Evolutionary conservation across 106 monocot species (phyloP), one percentile per base, ranked within the genome.

Genomic region (Dendrobium nobile): DNA sequence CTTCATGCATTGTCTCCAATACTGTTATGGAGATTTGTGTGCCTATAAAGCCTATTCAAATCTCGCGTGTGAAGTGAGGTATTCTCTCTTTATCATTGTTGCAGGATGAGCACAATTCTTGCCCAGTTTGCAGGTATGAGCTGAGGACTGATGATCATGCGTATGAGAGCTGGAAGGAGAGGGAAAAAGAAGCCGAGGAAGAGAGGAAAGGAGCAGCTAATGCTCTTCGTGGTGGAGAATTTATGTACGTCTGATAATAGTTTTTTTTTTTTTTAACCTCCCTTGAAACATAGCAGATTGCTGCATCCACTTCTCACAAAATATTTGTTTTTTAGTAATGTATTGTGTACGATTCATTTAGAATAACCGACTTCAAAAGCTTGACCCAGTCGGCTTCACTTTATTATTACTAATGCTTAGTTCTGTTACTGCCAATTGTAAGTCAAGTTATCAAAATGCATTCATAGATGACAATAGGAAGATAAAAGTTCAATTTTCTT

Each of bases 81-180:
- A 43, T 43, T 75, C 19, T 18, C 51, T 13, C 13, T 10, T 13
- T 13, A 51, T 51, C 4, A 6, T 41, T 76, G 76, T 65, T 76
- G 65, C 79, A 98, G 98, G 91, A 98, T 73, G 95, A 92, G 80
- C 83, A 98, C 91, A 98, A 98, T 76, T 98, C 98, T 3, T 98
- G 98, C 47, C 98, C 98, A 17, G 87, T 91, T 18, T 98, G 98
- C 79, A 87, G 98, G 77, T 87, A 91, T 51, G 98, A 98, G 65
- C 84, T 98, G 77, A 86, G 87, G 51, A 98, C 98, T 37, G 98
- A 98, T 75, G 95, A 98, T 73, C 98, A 98, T 80, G 88, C 79
- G 6, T 98, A 98, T 64, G 98, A 98, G 84, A 98, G 98, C 89
- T 74, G 89, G 92, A 98, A 98, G 78, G 98, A 98, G 81, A 87